Evolutionary conservation across 768 basidiomycete genomes (phyloP).

Genomic region (Coprinellus micaceus): DNA sequence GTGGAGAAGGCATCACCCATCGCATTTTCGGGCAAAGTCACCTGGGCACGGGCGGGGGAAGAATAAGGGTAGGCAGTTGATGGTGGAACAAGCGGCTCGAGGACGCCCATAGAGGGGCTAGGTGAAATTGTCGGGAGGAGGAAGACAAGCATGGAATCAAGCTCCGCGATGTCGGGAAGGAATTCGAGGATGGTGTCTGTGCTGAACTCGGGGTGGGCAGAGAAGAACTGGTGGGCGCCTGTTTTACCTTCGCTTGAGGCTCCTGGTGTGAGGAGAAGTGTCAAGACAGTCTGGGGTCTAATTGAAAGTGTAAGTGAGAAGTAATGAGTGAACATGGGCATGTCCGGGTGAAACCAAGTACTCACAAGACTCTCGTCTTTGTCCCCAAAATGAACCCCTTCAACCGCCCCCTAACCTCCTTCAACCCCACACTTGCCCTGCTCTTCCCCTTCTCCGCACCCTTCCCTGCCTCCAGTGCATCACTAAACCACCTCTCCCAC

Average conservation of each 20-base stretch:
- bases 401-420: conserved; percentile 40
- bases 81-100: conserved; percentile 58
- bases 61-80: conserved; percentile 18
- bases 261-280: conserved; percentile 27
- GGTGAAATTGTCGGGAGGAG: conserved; percentile 42
- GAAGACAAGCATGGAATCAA: conserved; percentile 43
- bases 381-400: conserved; percentile 40
- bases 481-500: conserved; percentile 32
- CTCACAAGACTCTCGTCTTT: conserved; percentile 33
- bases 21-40: too few species aligned
- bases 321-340: neutral
- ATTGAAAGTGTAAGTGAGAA: conserved; percentile 5
- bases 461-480: conserved; percentile 6
- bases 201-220: conserved; percentile 25
- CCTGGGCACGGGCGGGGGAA: neutral
- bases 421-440: conserved; percentile 16
- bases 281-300: conserved; percentile 48
- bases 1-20: neutral
- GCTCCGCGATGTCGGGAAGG: conserved; percentile 44
- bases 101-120: conserved; percentile 54
- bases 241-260: conserved; percentile 9
- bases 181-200: conserved; percentile 45
- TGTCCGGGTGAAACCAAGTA: neutral
- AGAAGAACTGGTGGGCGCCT: neutral
- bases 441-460: neutral